Conservation (phyloP, 192 early-diverging fungal species). For the Umbelopsis sp. region DNA sequence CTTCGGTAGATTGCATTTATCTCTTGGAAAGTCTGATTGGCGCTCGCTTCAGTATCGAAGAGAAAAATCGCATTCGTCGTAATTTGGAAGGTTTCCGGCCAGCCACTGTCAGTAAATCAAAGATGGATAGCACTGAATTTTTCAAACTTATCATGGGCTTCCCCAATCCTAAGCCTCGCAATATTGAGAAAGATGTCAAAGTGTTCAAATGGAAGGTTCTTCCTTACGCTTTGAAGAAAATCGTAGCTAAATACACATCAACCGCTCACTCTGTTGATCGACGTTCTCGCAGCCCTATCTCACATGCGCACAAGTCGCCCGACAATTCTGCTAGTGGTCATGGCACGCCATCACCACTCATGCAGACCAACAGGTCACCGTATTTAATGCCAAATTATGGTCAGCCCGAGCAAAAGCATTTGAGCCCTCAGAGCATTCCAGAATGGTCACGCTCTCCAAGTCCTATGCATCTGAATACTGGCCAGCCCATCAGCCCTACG, state of each 20-base stretch:
- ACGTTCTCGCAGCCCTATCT: constrained; percentile 8
- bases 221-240: constrained; percentile 71
- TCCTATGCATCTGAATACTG: neutral
- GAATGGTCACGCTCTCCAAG: constrained; percentile 8
- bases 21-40: constrained; percentile 71
- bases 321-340: neutral
- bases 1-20: constrained; percentile 77
- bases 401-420: neutral
- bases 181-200: constrained; percentile 88
- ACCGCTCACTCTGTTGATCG: constrained; percentile 10
- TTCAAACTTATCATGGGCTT: constrained; percentile 83
- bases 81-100: constrained; percentile 82
- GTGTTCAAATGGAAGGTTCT: constrained; percentile 80
- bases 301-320: neutral
- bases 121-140: constrained; percentile 69
- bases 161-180: constrained; percentile 80
- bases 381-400: constrained; percentile 8
- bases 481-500: neutral
- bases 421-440: constrained; percentile 13
- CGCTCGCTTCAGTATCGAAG: constrained; percentile 73
- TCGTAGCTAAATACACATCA: constrained; percentile 69
- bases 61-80: constrained; percentile 85
- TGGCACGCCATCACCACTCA: constrained; percentile 1
- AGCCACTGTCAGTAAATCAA: constrained; percentile 73
- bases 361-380: neutral